These are phyloP conservation scores for Boletus pseudo-olivaceus DNA, from an alignment of 768 basidiomycete species.

Conservation along the genomic window DNA sequence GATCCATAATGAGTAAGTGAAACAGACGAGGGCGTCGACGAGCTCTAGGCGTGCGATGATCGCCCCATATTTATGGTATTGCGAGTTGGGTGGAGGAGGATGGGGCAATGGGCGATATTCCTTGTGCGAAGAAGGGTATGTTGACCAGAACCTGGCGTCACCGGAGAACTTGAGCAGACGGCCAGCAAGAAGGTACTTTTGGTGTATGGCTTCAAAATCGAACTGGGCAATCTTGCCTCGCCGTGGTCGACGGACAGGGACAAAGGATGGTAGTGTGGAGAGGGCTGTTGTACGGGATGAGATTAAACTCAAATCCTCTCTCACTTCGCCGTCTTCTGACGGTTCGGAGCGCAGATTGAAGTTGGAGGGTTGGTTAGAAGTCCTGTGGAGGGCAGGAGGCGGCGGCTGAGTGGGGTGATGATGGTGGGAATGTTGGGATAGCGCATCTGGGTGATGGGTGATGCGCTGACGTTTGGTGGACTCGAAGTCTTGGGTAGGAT, in stretches of 20 bases:
- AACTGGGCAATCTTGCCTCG: conserved; percentile 48
- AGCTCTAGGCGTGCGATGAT: conserved; percentile 77
- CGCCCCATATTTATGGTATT: conserved; percentile 72
- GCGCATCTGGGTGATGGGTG: conserved; percentile 20
- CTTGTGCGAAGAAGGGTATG: conserved; percentile 60
- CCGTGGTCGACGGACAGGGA: conserved; percentile 66
- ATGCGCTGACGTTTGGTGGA: conserved; percentile 33
- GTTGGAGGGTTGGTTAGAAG: conserved; percentile 20
- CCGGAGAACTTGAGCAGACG: conserved; percentile 82
- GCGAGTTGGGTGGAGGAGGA: conserved; percentile 62
- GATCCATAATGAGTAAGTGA: conserved; percentile 81
- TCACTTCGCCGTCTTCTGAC: conserved; percentile 46
- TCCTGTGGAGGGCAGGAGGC: conserved; percentile 16
- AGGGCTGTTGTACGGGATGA: conserved; percentile 24
- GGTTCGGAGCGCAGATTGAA: conserved; percentile 38
- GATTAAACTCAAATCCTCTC: conserved; percentile 34
- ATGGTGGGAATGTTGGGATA: conserved; percentile 29
- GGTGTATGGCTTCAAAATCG: conserved; percentile 59
- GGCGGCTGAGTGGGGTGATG: conserved; percentile 27
- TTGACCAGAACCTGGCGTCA: conserved; percentile 74
- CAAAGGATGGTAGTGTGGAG: conserved; percentile 34
- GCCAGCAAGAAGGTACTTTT: conserved; percentile 66
- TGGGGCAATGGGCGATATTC: conserved; percentile 60
- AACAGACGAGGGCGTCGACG: conserved; percentile 77
- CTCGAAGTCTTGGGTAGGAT: conserved; percentile 23